Evolutionary conservation across 2,329 filamentous ascomycete genomes (phyloP).

Genomic region (Colletotrichum sp.): DNA sequence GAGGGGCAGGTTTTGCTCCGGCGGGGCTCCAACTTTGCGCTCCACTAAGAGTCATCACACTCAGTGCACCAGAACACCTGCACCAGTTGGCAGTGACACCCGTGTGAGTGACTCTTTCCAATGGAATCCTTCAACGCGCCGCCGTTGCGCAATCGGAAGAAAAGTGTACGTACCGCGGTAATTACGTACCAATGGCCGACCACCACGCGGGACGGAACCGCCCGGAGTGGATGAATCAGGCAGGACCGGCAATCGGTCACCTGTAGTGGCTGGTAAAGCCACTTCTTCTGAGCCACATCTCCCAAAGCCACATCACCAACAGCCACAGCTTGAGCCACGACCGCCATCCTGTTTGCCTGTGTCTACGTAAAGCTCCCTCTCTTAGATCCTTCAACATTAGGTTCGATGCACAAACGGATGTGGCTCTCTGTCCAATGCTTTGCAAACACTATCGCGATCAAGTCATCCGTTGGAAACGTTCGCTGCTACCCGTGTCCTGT

Average conservation of each 20-base stretch:
- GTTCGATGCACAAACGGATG: too few relatives aligned
- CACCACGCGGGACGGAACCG: background rate
- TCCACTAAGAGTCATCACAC: background rate
- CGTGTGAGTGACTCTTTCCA: background rate
- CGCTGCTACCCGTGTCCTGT: background rate
- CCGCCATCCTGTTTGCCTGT: too few relatives aligned
- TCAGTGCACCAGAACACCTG: background rate
- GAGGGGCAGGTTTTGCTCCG: slow-evolving; percentile 22
- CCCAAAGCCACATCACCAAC: too few relatives aligned
- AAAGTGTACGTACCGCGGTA: slow-evolving; percentile 2
- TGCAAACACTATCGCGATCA: background rate
- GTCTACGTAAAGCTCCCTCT: too few relatives aligned
- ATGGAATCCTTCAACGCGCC: background rate
- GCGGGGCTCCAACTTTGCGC: slow-evolving; percentile 8
- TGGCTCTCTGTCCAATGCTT: too few relatives aligned
- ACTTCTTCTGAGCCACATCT: rapidly evolving
- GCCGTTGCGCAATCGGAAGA: slow-evolving; percentile 10
- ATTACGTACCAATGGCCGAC: slow-evolving; percentile 1
- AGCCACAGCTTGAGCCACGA: background rate
- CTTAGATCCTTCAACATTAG: too few relatives aligned
- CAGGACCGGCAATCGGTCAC: background rate
- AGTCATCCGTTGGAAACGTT: background rate
- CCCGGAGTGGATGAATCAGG: slow-evolving; percentile 13
- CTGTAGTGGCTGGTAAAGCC: background rate
- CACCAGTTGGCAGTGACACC: background rate